These are phyloP conservation scores for Daldinia loculata DNA, from an alignment of 495 filamentous ascomycete genomes.

Conservation along the genomic window DNA sequence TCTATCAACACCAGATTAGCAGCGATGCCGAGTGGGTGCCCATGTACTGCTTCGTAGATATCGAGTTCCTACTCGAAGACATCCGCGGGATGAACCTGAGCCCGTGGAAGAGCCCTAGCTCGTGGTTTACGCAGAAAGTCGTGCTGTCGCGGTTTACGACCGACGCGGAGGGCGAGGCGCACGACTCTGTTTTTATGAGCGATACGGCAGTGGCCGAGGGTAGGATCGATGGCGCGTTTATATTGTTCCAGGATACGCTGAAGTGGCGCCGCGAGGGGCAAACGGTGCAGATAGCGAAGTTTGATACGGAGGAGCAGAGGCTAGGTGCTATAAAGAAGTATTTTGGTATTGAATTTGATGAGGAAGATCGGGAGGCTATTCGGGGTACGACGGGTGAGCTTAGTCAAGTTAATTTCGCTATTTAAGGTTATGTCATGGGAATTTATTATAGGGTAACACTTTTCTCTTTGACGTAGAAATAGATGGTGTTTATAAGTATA, in stretches of 20 bases:
- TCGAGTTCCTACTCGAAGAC: conserved; percentile 56
- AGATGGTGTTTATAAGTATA: no score
- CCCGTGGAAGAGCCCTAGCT: conserved; percentile 49
- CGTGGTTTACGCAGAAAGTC: conserved; percentile 55
- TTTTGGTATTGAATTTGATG: conserved; percentile 63
- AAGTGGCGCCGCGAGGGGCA: conserved; percentile 63
- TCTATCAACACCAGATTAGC: conserved; percentile 48
- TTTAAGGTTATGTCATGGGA: background rate
- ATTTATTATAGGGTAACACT: background rate
- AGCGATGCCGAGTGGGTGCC: conserved; percentile 46
- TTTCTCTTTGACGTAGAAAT: no score
- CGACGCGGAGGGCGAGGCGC: conserved; percentile 40
- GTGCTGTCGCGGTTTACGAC: conserved; percentile 54
- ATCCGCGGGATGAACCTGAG: conserved; percentile 70
- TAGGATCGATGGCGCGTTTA: conserved; percentile 62
- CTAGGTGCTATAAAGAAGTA: conserved; percentile 60
- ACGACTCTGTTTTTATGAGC: background rate
- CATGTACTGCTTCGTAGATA: conserved; percentile 53
- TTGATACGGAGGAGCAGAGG: conserved; percentile 62
- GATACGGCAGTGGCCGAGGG: background rate
- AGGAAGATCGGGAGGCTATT: conserved; percentile 64
- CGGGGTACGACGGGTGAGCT: conserved; percentile 60
- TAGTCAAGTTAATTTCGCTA: background rate
- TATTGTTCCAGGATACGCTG: conserved; percentile 64
- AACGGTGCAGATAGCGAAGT: conserved; percentile 56